These are phyloP conservation scores for Suillus tomentosus DNA, from an alignment of 768 basidiomycete genomes.

Conservation along the genomic window DNA sequence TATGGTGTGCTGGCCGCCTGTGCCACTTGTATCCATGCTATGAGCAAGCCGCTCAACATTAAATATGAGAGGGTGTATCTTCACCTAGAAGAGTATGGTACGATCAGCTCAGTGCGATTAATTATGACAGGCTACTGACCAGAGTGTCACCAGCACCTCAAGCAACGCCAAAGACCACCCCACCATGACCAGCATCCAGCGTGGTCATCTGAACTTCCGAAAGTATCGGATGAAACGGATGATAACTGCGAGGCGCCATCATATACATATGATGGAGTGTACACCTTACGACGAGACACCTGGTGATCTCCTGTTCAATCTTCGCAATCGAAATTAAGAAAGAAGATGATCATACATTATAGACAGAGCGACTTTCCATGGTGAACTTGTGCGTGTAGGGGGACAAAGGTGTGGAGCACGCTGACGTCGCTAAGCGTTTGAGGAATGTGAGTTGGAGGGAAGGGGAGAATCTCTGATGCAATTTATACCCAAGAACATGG, in stretches of 20 bases:
- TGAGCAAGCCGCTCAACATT: too few species aligned
- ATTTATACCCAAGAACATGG: neutral
- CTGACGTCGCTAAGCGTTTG: neutral
- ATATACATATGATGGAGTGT: conserved; percentile 21
- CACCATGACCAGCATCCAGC: conserved; percentile 24
- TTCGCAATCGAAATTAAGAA: neutral
- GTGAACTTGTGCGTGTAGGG: neutral
- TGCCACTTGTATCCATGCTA: neutral
- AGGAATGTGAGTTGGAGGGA: neutral
- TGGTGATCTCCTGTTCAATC: conserved; percentile 2
- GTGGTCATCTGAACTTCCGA: conserved; percentile 18
- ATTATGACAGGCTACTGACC: neutral
- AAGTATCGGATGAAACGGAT: conserved; percentile 27
- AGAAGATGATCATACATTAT: conserved; percentile 16
- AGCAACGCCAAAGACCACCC: conserved; percentile 21
- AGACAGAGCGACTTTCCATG: conserved; percentile 9
- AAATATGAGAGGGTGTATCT: neutral
- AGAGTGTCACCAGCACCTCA: conserved; percentile 28
- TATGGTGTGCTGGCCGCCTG: neutral
- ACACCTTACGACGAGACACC: conserved; percentile 14
- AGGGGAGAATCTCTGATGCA: neutral
- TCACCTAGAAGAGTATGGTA: neutral
- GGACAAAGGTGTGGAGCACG: conserved; percentile 6
- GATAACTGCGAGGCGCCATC: conserved; percentile 28
- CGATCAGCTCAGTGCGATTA: neutral